Evolutionary conservation across 306 rosid species (phyloP).

Genomic region (Mimosa bimucronata): DNA sequence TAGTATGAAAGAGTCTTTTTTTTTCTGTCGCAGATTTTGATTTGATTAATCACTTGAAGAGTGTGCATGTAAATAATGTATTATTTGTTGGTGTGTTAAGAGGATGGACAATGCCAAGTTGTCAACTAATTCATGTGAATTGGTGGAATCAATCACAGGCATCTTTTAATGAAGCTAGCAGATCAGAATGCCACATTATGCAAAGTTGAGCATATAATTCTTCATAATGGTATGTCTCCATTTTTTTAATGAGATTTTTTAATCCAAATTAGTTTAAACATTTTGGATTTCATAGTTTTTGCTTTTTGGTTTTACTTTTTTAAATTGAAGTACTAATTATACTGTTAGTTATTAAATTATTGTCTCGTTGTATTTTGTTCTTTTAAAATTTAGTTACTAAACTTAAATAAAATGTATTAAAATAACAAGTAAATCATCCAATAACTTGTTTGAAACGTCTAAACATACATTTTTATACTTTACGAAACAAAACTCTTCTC

Average conservation of each 20-base stretch:
- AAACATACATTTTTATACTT: no score
- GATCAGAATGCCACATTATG: slow-evolving; percentile 22
- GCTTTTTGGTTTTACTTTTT: no score
- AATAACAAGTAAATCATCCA: no score
- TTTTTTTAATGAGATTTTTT: not conserved
- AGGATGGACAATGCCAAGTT: slow-evolving; percentile 36
- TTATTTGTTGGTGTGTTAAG: slow-evolving; percentile 17
- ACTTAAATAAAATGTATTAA: no score
- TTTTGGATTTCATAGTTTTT: no score
- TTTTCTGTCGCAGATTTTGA: not conserved
- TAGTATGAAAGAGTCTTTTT: not conserved
- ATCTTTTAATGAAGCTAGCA: slow-evolving; percentile 33
- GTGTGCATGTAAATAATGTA: slow-evolving; percentile 8
- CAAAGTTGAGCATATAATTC: slow-evolving; percentile 29
- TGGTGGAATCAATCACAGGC: slow-evolving; percentile 32
- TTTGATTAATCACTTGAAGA: not conserved
- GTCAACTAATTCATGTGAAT: slow-evolving; percentile 34
- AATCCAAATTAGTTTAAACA: not conserved
- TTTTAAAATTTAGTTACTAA: no score
- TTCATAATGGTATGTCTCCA: not conserved
- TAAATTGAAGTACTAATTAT: no score
- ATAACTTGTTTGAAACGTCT: no score
- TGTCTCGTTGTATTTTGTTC: not conserved
- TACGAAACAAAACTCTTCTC: no score
- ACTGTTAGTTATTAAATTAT: no score